Evolutionary conservation across 306 rosid genomes (phyloP).

Genomic region (Lithocarpus polystachyus): DNA sequence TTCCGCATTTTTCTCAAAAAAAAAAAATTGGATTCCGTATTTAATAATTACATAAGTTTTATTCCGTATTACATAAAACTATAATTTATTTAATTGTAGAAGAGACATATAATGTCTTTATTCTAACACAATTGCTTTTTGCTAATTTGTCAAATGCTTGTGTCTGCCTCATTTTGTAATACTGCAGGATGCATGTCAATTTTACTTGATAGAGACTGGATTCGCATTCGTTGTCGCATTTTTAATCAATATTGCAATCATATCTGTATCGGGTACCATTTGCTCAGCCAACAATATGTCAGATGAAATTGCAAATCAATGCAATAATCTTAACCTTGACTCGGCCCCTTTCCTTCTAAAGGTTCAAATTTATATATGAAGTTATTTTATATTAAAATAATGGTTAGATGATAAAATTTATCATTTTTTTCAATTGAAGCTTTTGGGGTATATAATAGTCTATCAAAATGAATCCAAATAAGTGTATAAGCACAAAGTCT

Average conservation of each 20-base stretch:
- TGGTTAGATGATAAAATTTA: too few species aligned
- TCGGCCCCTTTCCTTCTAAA: conserved; percentile 83
- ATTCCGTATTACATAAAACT: too few species aligned
- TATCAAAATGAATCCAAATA: neutral
- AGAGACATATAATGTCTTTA: too few species aligned
- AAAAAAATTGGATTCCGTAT: too few species aligned
- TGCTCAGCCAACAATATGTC: conserved; percentile 49
- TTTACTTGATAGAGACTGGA: conserved; percentile 72
- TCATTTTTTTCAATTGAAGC: too few species aligned
- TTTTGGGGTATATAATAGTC: too few species aligned
- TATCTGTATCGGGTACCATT: conserved; percentile 69
- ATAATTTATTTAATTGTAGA: too few species aligned
- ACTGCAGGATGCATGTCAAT: conserved; percentile 78
- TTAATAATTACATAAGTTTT: too few species aligned
- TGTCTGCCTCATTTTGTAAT: neutral
- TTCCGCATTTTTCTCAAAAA: too few species aligned
- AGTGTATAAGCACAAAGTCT: neutral
- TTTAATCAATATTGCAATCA: conserved; percentile 66
- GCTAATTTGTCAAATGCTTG: conserved; percentile 12
- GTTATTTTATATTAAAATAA: neutral
- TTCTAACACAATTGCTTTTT: too few species aligned
- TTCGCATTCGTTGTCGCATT: conserved; percentile 75
- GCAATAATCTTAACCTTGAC: conserved; percentile 61
- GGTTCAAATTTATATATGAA: conserved; percentile 36
- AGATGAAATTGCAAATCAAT: conserved; percentile 8